Conservation (phyloP, 164 flowering plant genomes). For the Akebia trifoliata region DNA sequence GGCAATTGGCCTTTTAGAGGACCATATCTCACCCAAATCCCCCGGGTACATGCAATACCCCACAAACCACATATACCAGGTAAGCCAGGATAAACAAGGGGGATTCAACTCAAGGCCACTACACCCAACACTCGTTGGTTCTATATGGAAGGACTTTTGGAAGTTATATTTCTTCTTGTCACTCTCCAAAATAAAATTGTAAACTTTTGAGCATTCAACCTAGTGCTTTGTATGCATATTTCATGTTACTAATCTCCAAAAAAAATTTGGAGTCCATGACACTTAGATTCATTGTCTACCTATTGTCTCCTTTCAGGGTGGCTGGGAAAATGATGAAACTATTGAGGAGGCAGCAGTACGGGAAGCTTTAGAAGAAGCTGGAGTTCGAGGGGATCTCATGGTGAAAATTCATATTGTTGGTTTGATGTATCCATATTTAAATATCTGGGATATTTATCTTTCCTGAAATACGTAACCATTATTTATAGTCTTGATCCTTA, state of each 20-base stretch:
- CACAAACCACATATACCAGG: too few species aligned
- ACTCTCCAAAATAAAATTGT: too few species aligned
- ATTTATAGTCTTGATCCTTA: background rate
- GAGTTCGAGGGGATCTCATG: constrained; percentile 78
- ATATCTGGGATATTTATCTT: background rate
- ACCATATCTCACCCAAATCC: too few species aligned
- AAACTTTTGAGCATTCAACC: too few species aligned
- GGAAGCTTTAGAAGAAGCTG: constrained; percentile 92
- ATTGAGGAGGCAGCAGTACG: constrained; percentile 81
- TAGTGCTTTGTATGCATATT: background rate
- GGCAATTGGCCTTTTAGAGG: too few species aligned
- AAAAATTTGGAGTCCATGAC: background rate
- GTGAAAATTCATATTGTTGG: constrained; percentile 25
- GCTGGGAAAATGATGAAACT: constrained; percentile 96
- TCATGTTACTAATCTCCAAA: constrained; percentile 2
- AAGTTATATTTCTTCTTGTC: too few species aligned
- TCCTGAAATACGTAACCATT: background rate
- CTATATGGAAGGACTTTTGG: too few species aligned
- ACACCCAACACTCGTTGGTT: too few species aligned
- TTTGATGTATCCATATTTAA: background rate
- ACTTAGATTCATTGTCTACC: background rate
- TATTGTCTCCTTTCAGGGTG: constrained; percentile 47
- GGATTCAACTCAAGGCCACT: too few species aligned
- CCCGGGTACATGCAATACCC: too few species aligned
- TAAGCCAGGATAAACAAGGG: too few species aligned